Evolutionary conservation across 163 green algal genomes (phyloP), one percentile per base, ranked within the genome.

Genomic region (Picocystis sp.): DNA sequence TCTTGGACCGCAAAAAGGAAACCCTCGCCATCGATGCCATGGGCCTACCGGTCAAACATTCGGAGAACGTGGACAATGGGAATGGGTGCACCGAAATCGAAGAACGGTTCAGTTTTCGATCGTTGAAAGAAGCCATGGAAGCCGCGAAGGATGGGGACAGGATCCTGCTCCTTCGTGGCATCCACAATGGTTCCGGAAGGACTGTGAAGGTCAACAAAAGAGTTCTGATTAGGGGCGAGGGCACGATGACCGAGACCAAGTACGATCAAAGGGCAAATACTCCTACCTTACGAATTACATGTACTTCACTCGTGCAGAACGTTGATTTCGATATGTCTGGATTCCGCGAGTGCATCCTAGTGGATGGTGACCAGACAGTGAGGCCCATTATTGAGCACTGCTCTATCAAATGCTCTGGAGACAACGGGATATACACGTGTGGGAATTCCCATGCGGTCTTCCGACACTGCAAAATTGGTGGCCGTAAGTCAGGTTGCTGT

Each of bases 321-420:
- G 41, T 86, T 2, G 60, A 67, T 13, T 35, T 88, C 11, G 79
- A 88, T 64, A 76, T 82, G 60, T 76, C 77, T 0, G 79, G 79
- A 2, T 83, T 82, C 52, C 45, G 66, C 10, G 74, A 85, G 57
- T 55, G 69, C 0, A 11, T 84, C 9, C 43, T 70, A 21, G 53
- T 81, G 11, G 55, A 64, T 1, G 49, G 56, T 10, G 35, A 15
- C 2, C 41, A 23, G 10, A 12, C 21, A 23, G 42, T 64, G 23
- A 56, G 66, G 44, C 53, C 64, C 3, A 25, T 72, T 11, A 53
- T 72, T 17, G 64, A 72, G 34, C 29, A 67, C 55, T 61, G 47
- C 54, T n/a, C 19, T 12, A 34, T 72, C n/a, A 43, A 29, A 49
- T 81, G 67, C 62, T 70, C 50, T n/a, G 77, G 75, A 13, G 71